Evolutionary conservation across 331 rosid genomes (phyloP).

Genomic region (Cucumis variabilis): DNA sequence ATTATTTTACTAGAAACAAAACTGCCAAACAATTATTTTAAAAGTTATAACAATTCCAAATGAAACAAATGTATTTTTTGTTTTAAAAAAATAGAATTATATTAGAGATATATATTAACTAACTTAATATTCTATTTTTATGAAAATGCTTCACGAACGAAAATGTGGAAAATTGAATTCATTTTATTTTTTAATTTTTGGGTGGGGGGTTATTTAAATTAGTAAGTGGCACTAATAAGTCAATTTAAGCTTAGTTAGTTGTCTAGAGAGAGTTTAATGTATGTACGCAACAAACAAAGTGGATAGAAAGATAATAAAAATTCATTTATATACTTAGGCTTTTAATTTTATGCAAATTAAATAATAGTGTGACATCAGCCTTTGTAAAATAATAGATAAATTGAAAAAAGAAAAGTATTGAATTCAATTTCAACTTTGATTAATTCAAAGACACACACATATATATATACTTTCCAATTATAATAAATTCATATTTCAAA

Average conservation of each 20-base stretch:
- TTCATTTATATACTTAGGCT: not conserved
- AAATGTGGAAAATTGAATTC: not conserved
- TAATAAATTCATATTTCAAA: not conserved
- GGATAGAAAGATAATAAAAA: not conserved
- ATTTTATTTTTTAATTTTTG: not conserved
- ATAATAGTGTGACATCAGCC: not conserved
- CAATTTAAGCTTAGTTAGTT: conserved; percentile 16
- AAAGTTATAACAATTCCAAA: no score
- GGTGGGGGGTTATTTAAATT: not conserved
- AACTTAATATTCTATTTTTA: no score
- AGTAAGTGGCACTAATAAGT: not conserved
- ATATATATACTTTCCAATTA: not conserved
- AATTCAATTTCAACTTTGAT: not conserved
- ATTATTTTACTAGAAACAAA: no score
- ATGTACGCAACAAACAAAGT: not conserved
- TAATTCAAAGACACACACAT: not conserved
- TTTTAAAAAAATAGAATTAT: no score
- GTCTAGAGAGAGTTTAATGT: not conserved
- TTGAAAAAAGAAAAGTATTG: not conserved
- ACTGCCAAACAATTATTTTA: no score
- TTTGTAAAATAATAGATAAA: not conserved
- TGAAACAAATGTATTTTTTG: no score
- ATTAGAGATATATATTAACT: no score
- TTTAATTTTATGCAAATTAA: not conserved
- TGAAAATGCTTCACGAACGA: not conserved